Base-by-base conservation (phyloP, 2,329 filamentous ascomycete species). In the Phyllosticta capitalensis region DNA sequence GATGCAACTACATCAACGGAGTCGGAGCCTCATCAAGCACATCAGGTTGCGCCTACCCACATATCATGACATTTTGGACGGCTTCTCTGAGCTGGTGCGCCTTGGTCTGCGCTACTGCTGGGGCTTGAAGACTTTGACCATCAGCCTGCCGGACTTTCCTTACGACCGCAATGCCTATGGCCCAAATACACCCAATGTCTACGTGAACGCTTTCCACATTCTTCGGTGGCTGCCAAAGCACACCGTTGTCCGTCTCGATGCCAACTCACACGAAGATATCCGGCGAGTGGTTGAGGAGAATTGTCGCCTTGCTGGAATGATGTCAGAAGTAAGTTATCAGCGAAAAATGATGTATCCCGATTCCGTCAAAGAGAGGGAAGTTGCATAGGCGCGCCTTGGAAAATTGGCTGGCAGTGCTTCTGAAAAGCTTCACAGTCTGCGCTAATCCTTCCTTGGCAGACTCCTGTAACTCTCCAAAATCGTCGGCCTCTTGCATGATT, bases 121-220 rank as follows among this genome's bases (percentile, higher is more conserved):
- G 69, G 74, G 75, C 2, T 63, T 78, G 33, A 71, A 74, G 63
- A 73, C 65, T 1, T 71, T 78, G 55, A 71, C 71, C 38, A 74
- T 78, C 26, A 67, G 71, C 19, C 67, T 77, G 54, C 73, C 69
- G 20, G 63, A 65, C 3, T 61, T 73, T 19, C 69, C 70, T 0
- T 68, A 69, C 49, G 70, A 72, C 28, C 24, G 59, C 19, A 58
- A 49, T 50, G 52, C 61, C 21, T 50, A 55, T 30, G 62, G 57
- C 1, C 38, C 38, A 45, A 69, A 71, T 9, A 72, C 73, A 24
- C 74, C 72, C 2, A 75, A 72, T 22, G 74, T 77, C 7, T 77
- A 78, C 59, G 75, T 75, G 14, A 77, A 77, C 59, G 75, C 75
- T 0, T 78, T 78, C 60, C 75, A 77, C 61, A 77, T 77, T 33